Evolutionary conservation across 2,329 filamentous ascomycete species (phyloP).

Genomic region (Metarhizium album): DNA sequence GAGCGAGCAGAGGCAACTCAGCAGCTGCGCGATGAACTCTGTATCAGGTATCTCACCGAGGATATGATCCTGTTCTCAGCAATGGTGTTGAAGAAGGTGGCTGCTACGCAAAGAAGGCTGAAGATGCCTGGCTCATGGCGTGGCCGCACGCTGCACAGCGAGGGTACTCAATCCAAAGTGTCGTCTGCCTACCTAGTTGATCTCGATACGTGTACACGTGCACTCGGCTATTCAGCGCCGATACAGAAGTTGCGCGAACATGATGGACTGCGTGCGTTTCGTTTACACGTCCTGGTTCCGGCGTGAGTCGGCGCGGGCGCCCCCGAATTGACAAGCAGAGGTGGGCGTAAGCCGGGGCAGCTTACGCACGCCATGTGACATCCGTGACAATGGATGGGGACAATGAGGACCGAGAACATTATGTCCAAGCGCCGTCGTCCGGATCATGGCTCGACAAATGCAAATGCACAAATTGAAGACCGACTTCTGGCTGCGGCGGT

Average conservation of each 20-base stretch:
- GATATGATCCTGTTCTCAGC: neutral
- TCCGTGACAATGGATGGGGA: neutral
- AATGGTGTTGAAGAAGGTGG: neutral
- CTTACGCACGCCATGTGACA: too few species aligned
- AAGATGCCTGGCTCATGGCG: neutral
- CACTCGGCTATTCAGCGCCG: neutral
- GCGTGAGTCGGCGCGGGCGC: constrained; percentile 2
- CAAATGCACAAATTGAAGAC: too few species aligned
- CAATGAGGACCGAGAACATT: too few species aligned
- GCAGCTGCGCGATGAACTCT: neutral
- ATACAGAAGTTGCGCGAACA: neutral
- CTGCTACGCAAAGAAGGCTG: neutral
- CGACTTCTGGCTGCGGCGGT: neutral
- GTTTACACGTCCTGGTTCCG: neutral
- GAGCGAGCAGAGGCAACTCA: neutral
- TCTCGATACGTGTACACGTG: neutral
- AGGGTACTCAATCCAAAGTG: neutral
- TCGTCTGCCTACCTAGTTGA: neutral
- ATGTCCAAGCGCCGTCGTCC: neutral
- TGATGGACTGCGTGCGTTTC: neutral
- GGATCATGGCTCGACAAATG: too few species aligned
- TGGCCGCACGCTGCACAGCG: neutral
- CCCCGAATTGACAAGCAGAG: too few species aligned
- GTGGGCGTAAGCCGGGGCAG: neutral
- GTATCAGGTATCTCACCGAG: neutral